phyloP scores from a whole-genome alignment of 208 protist species.

The Acanthamoeba healyi region DNA sequence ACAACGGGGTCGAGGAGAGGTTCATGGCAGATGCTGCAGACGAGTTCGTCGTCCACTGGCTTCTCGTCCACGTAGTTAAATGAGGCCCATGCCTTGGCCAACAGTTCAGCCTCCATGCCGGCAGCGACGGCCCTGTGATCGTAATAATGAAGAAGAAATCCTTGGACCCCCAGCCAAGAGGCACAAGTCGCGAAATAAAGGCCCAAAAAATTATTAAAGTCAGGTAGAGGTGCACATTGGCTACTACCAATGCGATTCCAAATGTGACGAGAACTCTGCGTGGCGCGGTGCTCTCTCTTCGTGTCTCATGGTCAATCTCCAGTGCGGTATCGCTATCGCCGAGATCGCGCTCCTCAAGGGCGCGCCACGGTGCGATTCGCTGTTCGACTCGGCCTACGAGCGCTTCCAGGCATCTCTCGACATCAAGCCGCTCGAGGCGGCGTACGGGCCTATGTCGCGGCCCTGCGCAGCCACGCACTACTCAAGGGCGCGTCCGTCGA shows the following conservation, averaged over 20 bases:
- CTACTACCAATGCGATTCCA: no score
- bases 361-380: background rate
- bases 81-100: background rate
- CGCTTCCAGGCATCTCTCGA: slow-evolving; percentile 1
- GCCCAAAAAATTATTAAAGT: no score
- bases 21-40: background rate
- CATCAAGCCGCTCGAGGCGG: slow-evolving; percentile 4
- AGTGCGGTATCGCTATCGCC: background rate
- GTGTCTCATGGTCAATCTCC: slow-evolving; percentile 16
- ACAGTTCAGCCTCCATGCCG: no score
- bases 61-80: slow-evolving; percentile 8
- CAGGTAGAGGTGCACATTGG: no score
- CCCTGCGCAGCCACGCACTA: background rate
- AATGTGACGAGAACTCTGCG: no score
- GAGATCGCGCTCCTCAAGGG: background rate
- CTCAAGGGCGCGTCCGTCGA: background rate
- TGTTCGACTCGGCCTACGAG: slow-evolving; percentile 41
- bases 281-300: no score
- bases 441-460: background rate
- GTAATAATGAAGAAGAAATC: no score
- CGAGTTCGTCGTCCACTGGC: background rate
- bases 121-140: no score
- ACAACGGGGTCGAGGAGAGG: slow-evolving; percentile 31
- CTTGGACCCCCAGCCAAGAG: no score
- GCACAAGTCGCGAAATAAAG: no score